Evolutionary conservation across 2,329 filamentous ascomycete genomes (phyloP).

Genomic region (Blastomyces parvus): DNA sequence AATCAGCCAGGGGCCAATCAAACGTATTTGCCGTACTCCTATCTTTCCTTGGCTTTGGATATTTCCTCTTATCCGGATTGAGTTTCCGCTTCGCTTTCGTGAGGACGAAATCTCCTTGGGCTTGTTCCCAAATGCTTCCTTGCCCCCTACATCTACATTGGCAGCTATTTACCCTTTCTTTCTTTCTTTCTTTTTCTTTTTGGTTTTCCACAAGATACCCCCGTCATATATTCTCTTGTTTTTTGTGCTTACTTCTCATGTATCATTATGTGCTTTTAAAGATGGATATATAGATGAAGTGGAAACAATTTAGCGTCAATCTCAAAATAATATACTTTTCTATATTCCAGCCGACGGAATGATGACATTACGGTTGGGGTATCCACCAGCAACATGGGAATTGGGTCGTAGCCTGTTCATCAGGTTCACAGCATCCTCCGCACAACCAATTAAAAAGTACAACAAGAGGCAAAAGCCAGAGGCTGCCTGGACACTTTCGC

Average conservation of each 20-base stretch:
- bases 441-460: background rate
- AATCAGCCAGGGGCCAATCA: background rate
- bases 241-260: background rate
- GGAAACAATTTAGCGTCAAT: background rate
- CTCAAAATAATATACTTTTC: background rate
- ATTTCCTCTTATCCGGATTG: background rate
- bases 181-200: background rate
- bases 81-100: background rate
- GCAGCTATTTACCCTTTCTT: background rate
- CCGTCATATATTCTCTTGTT: background rate
- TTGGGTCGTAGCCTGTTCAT: background rate
- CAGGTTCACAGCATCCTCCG: background rate
- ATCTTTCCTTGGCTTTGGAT: background rate
- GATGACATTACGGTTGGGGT: background rate
- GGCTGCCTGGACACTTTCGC: background rate
- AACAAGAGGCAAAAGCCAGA: background rate
- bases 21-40: background rate
- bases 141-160: background rate
- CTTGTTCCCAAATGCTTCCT: background rate
- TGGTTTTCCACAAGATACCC: background rate
- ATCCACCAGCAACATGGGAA: background rate
- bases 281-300: background rate
- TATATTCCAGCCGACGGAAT: background rate
- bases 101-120: background rate
- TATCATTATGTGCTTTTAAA: background rate